phyloP scores from a whole-genome alignment of 768 basidiomycete species.

The Coprinellus micaceus region DNA sequence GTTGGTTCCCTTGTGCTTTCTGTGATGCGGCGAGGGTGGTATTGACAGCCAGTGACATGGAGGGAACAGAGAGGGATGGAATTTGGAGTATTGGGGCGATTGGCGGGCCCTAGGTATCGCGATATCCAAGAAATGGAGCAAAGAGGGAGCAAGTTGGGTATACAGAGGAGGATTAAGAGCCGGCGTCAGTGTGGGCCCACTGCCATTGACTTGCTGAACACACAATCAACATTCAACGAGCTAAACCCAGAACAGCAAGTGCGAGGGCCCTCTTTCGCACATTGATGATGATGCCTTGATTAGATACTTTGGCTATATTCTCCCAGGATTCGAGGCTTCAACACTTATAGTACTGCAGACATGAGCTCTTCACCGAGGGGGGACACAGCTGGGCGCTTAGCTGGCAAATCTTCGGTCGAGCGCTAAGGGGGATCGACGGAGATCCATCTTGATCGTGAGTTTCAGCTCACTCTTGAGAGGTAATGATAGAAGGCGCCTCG shows the following conservation, averaged over 20 bases:
- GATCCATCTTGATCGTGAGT: background rate
- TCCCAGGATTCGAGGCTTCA: background rate
- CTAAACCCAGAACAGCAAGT: constrained; percentile 13
- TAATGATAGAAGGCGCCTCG: too few relatives aligned
- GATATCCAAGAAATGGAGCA: background rate
- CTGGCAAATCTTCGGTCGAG: background rate
- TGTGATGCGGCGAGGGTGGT: constrained; percentile 14
- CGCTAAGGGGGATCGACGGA: background rate
- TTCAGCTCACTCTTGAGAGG: background rate
- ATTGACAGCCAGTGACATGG: constrained; percentile 21
- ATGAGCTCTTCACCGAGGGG: background rate
- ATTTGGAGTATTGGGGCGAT: background rate
- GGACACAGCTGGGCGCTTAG: background rate
- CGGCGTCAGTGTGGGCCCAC: background rate
- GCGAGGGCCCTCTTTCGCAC: background rate
- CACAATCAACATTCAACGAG: background rate
- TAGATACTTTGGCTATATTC: background rate
- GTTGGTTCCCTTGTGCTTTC: constrained; percentile 8
- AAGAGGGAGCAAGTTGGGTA: background rate
- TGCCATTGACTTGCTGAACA: background rate
- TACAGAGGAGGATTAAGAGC: background rate
- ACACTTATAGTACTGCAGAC: too few relatives aligned
- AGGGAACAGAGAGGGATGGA: background rate
- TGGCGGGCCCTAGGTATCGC: constrained; percentile 3
- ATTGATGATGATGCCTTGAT: constrained; percentile 2